Evolutionary conservation across 257 asterid genomes (phyloP).

Genomic region (Salvia hispanica): DNA sequence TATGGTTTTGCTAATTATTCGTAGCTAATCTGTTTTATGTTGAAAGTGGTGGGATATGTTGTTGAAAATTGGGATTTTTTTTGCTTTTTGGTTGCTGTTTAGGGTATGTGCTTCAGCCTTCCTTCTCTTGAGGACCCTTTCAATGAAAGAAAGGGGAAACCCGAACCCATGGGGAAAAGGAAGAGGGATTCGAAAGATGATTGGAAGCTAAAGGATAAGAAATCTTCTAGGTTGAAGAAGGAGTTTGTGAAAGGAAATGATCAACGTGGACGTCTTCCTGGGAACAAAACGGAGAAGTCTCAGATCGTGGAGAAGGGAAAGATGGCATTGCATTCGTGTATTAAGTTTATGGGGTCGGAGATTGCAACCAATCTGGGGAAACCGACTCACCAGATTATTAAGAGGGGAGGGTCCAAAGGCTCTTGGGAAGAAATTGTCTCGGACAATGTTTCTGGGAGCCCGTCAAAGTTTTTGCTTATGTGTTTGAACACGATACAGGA

Average conservation of each 20-base stretch:
- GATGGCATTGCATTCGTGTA: slow-evolving; percentile 19
- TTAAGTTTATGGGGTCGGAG: slow-evolving; percentile 40
- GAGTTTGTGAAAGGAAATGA: slow-evolving; percentile 7
- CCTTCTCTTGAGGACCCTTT: slow-evolving; percentile 84
- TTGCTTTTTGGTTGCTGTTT: slow-evolving; percentile 27
- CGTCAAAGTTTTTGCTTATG: slow-evolving; percentile 63
- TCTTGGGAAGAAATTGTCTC: slow-evolving; percentile 31
- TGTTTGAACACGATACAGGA: slow-evolving; percentile 74
- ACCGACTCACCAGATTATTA: slow-evolving; percentile 31
- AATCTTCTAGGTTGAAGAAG: slow-evolving; percentile 25
- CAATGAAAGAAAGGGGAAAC: slow-evolving; percentile 60
- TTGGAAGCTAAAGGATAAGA: slow-evolving; percentile 38
- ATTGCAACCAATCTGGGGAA: slow-evolving; percentile 45
- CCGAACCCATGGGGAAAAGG: slow-evolving; percentile 38
- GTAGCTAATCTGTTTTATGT: not conserved
- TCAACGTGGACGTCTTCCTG: slow-evolving; percentile 2
- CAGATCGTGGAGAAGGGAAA: slow-evolving; percentile 29
- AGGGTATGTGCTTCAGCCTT: slow-evolving; percentile 97
- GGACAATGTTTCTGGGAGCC: slow-evolving; percentile 42
- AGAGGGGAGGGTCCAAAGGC: slow-evolving; percentile 32
- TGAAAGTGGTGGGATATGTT: not conserved
- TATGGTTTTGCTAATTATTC: not conserved
- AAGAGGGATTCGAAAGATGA: slow-evolving; percentile 47
- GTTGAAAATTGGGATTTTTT: slow-evolving; percentile 8
- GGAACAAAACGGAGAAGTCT: slow-evolving; percentile 1